These are phyloP conservation scores for Ganoderma lucidum DNA, from an alignment of 1,284 basidiomycete genomes.

Conservation along the genomic window DNA sequence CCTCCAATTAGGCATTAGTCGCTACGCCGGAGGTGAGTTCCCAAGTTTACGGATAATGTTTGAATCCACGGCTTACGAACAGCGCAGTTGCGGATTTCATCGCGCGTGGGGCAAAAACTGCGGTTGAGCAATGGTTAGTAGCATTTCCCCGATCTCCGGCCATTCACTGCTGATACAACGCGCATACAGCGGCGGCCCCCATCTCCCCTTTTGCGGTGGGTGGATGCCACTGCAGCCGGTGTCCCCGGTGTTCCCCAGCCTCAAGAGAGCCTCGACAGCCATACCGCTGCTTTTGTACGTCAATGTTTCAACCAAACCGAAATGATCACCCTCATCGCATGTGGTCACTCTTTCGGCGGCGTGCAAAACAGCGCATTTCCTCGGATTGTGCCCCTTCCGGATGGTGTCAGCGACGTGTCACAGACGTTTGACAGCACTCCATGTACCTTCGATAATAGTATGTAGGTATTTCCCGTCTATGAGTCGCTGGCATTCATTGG, in stretches of 20 bases:
- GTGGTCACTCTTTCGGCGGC: constrained; percentile 40
- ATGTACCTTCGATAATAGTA: constrained; percentile 29
- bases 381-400: constrained; percentile 28
- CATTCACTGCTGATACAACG: background rate
- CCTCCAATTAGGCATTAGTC: constrained; percentile 17
- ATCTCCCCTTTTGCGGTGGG: constrained; percentile 36
- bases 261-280: constrained; percentile 31
- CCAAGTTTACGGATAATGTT: background rate
- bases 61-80: background rate
- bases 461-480: constrained; percentile 16
- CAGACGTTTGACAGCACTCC: constrained; percentile 29
- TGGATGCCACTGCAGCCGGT: constrained; percentile 37
- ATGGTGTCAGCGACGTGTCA: constrained; percentile 18
- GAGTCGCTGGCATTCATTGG: background rate
- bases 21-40: constrained; percentile 15
- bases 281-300: constrained; percentile 33
- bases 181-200: constrained; percentile 26
- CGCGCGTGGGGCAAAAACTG: constrained; percentile 35
- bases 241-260: constrained; percentile 41
- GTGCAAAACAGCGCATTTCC: constrained; percentile 40
- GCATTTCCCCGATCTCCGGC: too few species aligned
- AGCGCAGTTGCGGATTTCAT: constrained; percentile 38
- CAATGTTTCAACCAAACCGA: constrained; percentile 37
- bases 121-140: constrained; percentile 33
- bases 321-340: constrained; percentile 39